phyloP scores from a whole-genome alignment of 495 filamentous ascomycete species.

The Amniculicola lignicola region DNA sequence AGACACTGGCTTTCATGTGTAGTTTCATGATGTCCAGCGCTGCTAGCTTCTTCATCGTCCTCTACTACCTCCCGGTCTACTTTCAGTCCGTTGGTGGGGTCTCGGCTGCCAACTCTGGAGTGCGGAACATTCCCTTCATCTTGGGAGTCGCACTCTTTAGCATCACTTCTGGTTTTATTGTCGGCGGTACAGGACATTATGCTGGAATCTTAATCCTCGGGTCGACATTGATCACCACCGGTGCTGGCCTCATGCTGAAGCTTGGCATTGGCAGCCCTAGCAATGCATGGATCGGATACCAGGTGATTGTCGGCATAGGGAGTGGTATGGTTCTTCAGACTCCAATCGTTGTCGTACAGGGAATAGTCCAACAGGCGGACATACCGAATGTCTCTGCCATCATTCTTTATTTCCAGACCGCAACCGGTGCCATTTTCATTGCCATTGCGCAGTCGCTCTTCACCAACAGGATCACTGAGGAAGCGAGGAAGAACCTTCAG shows the following conservation, averaged over 20 bases:
- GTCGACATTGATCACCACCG: conserved; percentile 17
- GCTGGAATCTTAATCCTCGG: conserved; percentile 18
- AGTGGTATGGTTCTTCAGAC: conserved; percentile 19
- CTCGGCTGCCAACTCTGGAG: conserved; percentile 24
- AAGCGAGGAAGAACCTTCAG: neutral
- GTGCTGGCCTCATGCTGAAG: conserved; percentile 25
- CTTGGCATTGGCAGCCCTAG: conserved; percentile 14
- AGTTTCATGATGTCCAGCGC: conserved; percentile 17
- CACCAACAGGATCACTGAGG: neutral
- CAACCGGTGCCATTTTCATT: neutral
- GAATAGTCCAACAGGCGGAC: conserved; percentile 14
- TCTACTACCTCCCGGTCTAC: conserved; percentile 41
- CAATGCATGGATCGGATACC: conserved; percentile 33
- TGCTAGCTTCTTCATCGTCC: conserved; percentile 22
- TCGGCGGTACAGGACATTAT: conserved; percentile 7
- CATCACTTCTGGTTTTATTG: conserved; percentile 2
- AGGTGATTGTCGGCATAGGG: conserved; percentile 27
- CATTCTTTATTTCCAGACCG: conserved; percentile 15
- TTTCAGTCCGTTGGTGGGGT: conserved; percentile 31
- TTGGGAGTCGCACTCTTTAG: conserved; percentile 3
- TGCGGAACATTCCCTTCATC: conserved; percentile 31
- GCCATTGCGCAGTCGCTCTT: neutral
- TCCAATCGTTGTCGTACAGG: conserved; percentile 27
- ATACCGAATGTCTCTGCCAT: conserved; percentile 27
- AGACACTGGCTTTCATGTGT: conserved; percentile 2